A percentile compares a stretch with the other conserved stretches of the same genome.
Conservation (phyloP, 441 rosid genomes). For the Croton laevigatus region DNA sequence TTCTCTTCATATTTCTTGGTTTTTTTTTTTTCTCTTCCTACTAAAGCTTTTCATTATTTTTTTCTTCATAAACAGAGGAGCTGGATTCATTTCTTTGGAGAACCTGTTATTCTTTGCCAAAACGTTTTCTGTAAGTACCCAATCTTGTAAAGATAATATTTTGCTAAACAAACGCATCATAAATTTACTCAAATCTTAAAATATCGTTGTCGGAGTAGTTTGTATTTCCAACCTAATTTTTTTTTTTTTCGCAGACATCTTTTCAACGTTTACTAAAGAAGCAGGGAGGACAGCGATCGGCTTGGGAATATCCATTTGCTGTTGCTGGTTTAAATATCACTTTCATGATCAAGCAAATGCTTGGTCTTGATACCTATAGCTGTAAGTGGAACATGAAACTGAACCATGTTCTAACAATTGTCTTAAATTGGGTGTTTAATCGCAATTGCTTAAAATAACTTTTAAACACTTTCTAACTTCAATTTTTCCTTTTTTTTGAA, state of each 20-base stretch:
- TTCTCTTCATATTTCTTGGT: not conserved
- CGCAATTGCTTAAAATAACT: too few species aligned
- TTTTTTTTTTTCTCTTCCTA: not conserved
- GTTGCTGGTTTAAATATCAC: conserved; percentile 94
- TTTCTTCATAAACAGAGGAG: conserved; percentile 56
- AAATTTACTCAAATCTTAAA: not conserved
- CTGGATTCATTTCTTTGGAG: conserved; percentile 90
- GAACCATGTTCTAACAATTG: too few species aligned
- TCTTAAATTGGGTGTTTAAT: too few species aligned
- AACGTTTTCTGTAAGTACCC: conserved; percentile 60
- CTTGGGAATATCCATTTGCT: conserved; percentile 97
- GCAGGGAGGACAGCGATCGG: conserved; percentile 78
- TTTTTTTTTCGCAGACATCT: conserved; percentile 47
- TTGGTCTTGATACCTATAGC: conserved; percentile 84
- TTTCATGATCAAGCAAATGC: conserved; percentile 97
- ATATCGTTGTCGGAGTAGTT: not conserved
- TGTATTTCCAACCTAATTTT: not conserved
- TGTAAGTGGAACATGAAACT: conserved; percentile 37
- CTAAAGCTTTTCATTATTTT: conserved; percentile 2
- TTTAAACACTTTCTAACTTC: too few species aligned
- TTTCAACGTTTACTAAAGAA: conserved; percentile 63
- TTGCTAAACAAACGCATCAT: not conserved
- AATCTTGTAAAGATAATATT: not conserved
- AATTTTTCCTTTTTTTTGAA: too few species aligned
- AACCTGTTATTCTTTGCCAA: conserved; percentile 85